Evolutionary conservation across 805 yeast species (phyloP).

Genomic region (Pichia scutulata): DNA sequence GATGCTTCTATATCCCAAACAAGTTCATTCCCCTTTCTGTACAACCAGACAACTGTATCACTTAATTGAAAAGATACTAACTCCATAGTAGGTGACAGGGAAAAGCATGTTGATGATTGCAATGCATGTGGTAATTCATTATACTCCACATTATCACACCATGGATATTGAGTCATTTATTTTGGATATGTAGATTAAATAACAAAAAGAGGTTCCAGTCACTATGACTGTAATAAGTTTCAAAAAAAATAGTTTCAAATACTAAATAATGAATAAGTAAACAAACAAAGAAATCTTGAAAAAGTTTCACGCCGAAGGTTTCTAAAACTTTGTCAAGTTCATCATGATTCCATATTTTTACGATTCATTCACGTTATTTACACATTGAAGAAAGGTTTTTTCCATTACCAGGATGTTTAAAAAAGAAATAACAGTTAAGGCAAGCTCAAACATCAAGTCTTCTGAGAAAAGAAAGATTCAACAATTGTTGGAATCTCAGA

Average conservation of each 20-base stretch:
- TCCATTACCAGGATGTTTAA: conserved; percentile 48
- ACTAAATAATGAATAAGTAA: too few species aligned
- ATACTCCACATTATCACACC: not conserved
- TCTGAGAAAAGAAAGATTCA: conserved; percentile 64
- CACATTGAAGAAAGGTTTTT: too few species aligned
- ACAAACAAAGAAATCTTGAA: too few species aligned
- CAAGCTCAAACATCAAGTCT: conserved; percentile 70
- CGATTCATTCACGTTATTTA: too few species aligned
- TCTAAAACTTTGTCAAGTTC: not conserved
- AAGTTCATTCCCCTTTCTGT: conserved; percentile 26
- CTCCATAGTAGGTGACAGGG: conserved; percentile 31
- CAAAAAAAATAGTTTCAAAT: not conserved
- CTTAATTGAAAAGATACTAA: conserved; percentile 23
- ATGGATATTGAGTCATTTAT: not conserved
- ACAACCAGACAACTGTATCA: conserved; percentile 25
- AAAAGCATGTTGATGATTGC: conserved; percentile 10
- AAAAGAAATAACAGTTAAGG: conserved; percentile 54
- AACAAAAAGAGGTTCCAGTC: too few species aligned
- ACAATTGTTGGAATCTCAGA: conserved; percentile 19
- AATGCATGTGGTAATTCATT: conserved; percentile 6
- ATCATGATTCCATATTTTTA: not conserved
- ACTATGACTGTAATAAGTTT: too few species aligned
- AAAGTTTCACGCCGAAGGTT: not conserved
- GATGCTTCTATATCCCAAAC: conserved; percentile 27
- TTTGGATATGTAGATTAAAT: too few species aligned